Percentiles rank a stretch among this genome's conserved stretches.
Conservation (phyloP, 2,329 filamentous ascomycete species). For the Talaromyces verruculosus region DNA sequence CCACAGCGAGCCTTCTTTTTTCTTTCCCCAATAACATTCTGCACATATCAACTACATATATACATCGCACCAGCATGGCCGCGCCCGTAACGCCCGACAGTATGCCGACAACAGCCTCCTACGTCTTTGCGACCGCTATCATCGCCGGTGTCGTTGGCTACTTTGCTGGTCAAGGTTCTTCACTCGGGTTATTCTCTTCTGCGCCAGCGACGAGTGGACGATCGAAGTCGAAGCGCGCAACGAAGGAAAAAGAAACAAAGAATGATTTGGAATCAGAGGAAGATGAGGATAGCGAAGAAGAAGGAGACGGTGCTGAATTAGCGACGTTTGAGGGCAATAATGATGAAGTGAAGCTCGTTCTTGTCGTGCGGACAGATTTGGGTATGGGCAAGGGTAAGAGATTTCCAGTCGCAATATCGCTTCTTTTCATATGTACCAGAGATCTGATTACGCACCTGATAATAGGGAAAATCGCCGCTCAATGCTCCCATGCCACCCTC, state of each 20-base stretch:
- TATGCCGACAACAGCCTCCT: constrained; percentile 54
- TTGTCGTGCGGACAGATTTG: constrained; percentile 89
- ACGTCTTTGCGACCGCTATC: constrained; percentile 72
- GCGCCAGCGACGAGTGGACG: constrained; percentile 38
- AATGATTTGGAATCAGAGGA: constrained; percentile 44
- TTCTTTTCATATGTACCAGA: too few species aligned
- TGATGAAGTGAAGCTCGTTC: constrained; percentile 91
- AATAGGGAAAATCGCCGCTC: constrained; percentile 91
- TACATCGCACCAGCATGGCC: constrained; percentile 29
- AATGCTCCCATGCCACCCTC: constrained; percentile 92
- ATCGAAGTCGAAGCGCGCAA: constrained; percentile 34
- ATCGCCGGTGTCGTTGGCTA: constrained; percentile 75
- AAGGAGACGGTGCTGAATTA: constrained; percentile 55
- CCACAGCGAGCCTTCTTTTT: not conserved
- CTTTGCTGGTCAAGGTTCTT: constrained; percentile 63
- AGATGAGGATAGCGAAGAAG: constrained; percentile 66
- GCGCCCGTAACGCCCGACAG: constrained; percentile 37
- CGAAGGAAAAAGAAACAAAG: constrained; percentile 44
- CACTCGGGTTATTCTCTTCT: constrained; percentile 72
- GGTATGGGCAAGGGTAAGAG: constrained; percentile 90
- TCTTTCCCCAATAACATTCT: not conserved
- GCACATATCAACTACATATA: not conserved
- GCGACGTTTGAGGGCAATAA: constrained; percentile 52
- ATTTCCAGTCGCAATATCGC: not conserved
- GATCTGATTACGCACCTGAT: not conserved